Conservation (phyloP, 306 rosid species). For the Cucurbita ficifolia region DNA sequence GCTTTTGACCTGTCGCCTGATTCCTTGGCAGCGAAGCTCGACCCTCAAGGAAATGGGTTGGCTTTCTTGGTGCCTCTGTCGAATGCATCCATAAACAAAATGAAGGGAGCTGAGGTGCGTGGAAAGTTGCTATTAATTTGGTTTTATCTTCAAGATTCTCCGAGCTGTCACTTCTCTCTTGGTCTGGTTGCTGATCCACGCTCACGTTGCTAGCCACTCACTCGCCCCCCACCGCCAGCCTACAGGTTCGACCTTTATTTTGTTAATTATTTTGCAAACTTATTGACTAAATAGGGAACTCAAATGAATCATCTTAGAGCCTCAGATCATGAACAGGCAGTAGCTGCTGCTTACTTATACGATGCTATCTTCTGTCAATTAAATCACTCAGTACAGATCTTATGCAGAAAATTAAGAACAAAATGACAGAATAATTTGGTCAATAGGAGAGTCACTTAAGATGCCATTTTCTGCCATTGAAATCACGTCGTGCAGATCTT, state of each 20-base stretch:
- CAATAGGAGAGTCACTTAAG: neutral
- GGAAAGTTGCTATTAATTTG: conserved; percentile 9
- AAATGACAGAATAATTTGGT: neutral
- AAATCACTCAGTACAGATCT: neutral
- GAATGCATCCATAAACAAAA: conserved; percentile 9
- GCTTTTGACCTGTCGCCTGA: conserved; percentile 42
- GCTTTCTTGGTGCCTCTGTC: conserved; percentile 33
- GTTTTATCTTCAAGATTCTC: conserved; percentile 8
- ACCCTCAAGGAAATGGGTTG: conserved; percentile 38
- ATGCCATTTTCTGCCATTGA: neutral
- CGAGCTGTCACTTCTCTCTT: conserved; percentile 6
- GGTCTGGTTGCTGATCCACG: neutral
- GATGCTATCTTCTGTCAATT: neutral
- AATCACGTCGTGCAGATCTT: neutral
- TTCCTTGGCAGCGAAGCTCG: conserved; percentile 47
- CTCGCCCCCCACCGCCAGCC: neutral
- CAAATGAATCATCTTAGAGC: neutral
- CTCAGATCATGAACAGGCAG: neutral
- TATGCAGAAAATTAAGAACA: neutral
- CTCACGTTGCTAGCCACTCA: conserved; percentile 4
- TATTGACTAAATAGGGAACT: neutral
- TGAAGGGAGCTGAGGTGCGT: neutral
- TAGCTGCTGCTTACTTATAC: neutral
- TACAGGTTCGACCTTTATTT: neutral
- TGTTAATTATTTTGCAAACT: neutral